A percentile compares a stretch with the other conserved stretches of the same genome.
phyloP scores from a whole-genome alignment of 2,329 filamentous ascomycete genomes.

The Epicoccum sorghinum region DNA sequence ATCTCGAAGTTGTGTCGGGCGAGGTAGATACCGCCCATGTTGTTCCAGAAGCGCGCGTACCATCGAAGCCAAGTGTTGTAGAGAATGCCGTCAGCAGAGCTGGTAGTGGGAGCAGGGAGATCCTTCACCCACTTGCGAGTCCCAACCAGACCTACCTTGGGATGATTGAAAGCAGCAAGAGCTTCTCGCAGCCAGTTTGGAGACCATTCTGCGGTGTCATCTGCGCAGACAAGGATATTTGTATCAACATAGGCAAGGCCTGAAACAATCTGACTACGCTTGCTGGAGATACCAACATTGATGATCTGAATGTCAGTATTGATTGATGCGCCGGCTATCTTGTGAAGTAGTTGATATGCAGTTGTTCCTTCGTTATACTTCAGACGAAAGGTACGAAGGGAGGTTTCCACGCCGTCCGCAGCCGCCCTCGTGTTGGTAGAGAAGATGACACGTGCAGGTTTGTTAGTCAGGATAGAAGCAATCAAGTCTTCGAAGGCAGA shows the following conservation, averaged over 20 bases:
- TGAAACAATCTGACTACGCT: conserved; percentile 24
- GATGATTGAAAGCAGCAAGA: conserved; percentile 26
- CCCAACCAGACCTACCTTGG: conserved; percentile 29
- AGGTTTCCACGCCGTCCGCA: conserved; percentile 5
- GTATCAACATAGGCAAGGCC: conserved; percentile 19
- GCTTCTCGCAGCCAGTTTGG: conserved; percentile 19
- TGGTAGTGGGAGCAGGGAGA: background rate
- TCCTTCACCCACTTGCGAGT: conserved; percentile 34
- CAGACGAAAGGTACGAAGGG: background rate
- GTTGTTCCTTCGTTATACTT: conserved; percentile 6
- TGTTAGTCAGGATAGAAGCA: conserved; percentile 19
- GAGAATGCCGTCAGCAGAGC: background rate
- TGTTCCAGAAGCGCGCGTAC: conserved; percentile 29
- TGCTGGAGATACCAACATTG: conserved; percentile 24
- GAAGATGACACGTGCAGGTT: conserved; percentile 25
- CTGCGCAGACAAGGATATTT: conserved; percentile 18
- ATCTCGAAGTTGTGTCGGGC: conserved; percentile 46
- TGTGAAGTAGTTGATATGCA: conserved; percentile 17
- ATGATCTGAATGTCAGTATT: conserved; percentile 5
- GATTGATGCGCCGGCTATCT: background rate
- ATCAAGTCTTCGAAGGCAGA: conserved; percentile 17
- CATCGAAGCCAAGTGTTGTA: background rate
- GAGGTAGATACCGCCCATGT: conserved; percentile 33
- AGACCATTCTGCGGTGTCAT: conserved; percentile 31
- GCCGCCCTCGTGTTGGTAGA: conserved; percentile 17